Base-by-base conservation (phyloP, 345 rosid genomes). In the Aquilaria malaccensis region DNA sequence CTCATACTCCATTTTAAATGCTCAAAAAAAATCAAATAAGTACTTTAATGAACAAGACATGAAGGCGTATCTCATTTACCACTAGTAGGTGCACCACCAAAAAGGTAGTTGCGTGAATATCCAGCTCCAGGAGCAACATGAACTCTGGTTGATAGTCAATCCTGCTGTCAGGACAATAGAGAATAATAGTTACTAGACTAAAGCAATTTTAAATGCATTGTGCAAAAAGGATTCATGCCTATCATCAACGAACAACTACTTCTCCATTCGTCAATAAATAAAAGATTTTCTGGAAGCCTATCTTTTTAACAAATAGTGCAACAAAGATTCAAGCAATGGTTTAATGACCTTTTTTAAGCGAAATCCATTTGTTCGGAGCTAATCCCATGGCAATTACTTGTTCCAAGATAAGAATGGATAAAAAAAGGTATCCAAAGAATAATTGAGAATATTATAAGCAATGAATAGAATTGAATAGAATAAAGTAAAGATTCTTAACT, bases 91-190 rank as follows among this genome's bases (percentile, higher is more conserved):
- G 7, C 59, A 5, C 62, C 69, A 14, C 82, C 75, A 12, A 75
- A 75, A 55, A 74, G 82, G 72, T 74, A 78, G 45, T 50, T 70
- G 54, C 74, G 72, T 11, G 82, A 78, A 43, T 76, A 78, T 54
- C 79, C 82, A 22, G 79, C 82, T 31, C 82, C 82, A n/a, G 79
- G 77, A 49, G 82, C 79, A 41, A 79, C 68, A 57, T 75, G 82
- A 55, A 78, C 82, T 75, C 72, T 78, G 55, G 82, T 75, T 30
- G 82, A 78, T 47, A 77, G 77, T 9, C 82, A 79, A 62, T 72
- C 82, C 82, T 78, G 77, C 54, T 55, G 13, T 46, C 57, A 53
- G 7, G 13, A 29, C 50, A 32, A 65, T 11, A 32, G 47, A 48
- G 11, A n/a, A 48, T 63, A 49, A 11, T 33, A 50, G 9, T 31